Base-by-base conservation (phyloP, 1,284 basidiomycete genomes). In the Pholiota adiposa region DNA sequence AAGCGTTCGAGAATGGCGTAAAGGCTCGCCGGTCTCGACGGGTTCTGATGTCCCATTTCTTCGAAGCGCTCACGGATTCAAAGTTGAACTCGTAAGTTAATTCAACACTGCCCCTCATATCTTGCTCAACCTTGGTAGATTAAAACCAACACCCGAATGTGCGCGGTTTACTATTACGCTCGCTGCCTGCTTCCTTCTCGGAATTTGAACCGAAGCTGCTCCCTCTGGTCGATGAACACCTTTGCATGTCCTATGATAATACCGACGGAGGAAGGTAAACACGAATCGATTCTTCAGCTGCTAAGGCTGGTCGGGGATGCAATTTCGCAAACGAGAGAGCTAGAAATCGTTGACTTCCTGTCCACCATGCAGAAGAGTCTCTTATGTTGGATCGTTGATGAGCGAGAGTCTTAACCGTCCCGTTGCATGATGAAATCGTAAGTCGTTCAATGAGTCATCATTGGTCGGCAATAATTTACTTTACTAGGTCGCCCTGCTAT, bases 301-400 rank as follows among this genome's bases (percentile, higher is more conserved):
- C 70, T 86, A 41, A 64, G 61, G 51, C 59, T 63, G 6, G 57
- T 83, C 11, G 72, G 70, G 50, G 62, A 67, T 12, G 50, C 79
- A 18, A 66, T 85, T 29, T 38, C 58, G 3, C 67, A 64, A 9
- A 67, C 53, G n/a, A 44, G 51, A 12, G 56, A 59, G 23, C 51
- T 56, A 2, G 55, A 63, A 27, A 58, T 69, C 5, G 53, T 64
- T 7, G 33, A 48, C 16, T 53, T 70, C 23, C 61, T 87, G 9
- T 65, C 65, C 16, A 59, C 62, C 2, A 67, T 84, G 38, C 72
- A 77, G n/a, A 64, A 72, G 18, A 70, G 82, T 23, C 64, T 87
- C 3, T 73, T 72, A 55, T 61, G 72, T 27, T 89, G 86, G 87
- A 77, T 87, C 29, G 75, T 74, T 48, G 86, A 88, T 62, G 73